Percentiles rank a stretch among this genome's conserved stretches.
Evolutionary conservation across 2,329 filamentous ascomycete species (phyloP).

Genomic region (Claviceps purpurea): DNA sequence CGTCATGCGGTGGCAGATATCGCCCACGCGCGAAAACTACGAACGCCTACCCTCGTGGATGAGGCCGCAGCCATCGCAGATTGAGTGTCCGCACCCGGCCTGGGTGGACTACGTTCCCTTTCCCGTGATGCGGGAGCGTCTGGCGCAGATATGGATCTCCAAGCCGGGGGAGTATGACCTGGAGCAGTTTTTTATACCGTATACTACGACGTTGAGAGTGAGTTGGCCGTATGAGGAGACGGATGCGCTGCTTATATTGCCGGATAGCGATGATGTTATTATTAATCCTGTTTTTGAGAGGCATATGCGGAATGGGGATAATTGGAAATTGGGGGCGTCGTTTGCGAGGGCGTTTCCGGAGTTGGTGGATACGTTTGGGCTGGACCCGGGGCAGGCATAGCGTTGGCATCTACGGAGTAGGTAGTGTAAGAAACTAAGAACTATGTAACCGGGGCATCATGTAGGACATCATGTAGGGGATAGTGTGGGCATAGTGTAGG

Average conservation of each 20-base stretch:
- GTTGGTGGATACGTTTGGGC: slow-evolving; percentile 17
- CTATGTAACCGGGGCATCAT: neutral
- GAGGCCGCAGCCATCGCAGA: slow-evolving; percentile 51
- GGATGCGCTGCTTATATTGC: slow-evolving; percentile 50
- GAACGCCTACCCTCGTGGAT: slow-evolving; percentile 63
- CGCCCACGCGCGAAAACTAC: slow-evolving; percentile 66
- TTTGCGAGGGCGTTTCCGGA: slow-evolving; percentile 54
- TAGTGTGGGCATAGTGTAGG: too few species aligned
- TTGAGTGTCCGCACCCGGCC: slow-evolving; percentile 54
- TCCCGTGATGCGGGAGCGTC: slow-evolving; percentile 58
- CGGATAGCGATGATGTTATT: slow-evolving; percentile 49
- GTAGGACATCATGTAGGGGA: neutral
- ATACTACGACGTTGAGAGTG: slow-evolving; percentile 59
- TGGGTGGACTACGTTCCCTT: slow-evolving; percentile 80
- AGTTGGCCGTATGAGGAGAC: slow-evolving; percentile 76
- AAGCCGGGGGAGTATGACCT: slow-evolving; percentile 44
- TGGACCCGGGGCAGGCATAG: slow-evolving; percentile 6
- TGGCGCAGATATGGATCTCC: slow-evolving; percentile 39
- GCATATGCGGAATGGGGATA: slow-evolving; percentile 60
- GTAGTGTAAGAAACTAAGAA: neutral
- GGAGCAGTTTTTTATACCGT: slow-evolving; percentile 73
- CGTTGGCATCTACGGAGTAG: too few species aligned
- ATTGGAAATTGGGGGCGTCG: slow-evolving; percentile 65
- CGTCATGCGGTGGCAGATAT: slow-evolving; percentile 73
- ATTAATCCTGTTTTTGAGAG: slow-evolving; percentile 81